Base-by-base conservation (phyloP, 108 stramenopile genomes). In the Licmophora abbreviata region DNA sequence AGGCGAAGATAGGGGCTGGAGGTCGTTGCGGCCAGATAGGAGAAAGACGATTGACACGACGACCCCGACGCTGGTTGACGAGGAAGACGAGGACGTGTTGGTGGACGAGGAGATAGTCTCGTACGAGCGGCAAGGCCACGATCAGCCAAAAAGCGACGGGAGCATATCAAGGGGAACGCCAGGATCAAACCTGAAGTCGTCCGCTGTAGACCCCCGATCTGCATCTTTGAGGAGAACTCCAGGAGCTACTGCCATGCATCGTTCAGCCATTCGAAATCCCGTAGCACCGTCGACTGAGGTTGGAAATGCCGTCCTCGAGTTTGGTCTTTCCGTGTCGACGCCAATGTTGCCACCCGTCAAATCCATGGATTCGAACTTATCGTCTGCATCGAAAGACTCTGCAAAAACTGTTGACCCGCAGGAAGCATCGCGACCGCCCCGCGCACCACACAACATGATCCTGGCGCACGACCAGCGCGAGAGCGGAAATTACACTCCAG, bases 21-120 rank as follows among this genome's bases (percentile, higher is more conserved):
- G 20, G 20, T 15, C 38, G 2, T 5, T 40, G 38, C 15, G 30
- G 15, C 15, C 14, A 42, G 68, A 71, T 34, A 38, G 20, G 1
- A 32, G 63, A 25, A 73, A 73, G 53, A 21, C 41, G n/a, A 43
- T 59, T 20, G 67, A 78, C 24, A 2, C 41, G 24, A 59, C 70
- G 30, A 78, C 77, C 32, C 77, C 77, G 0, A 73, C 71, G 1
- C 42, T 78, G 27, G 43, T 71, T 32, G 77, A 78, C 43, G 77
- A 78, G 38, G 29, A 29, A 31, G 48, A 50, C 14, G 26, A 50
- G 28, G 53, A 54, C 41, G n/a, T n/a, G n/a, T n/a, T n/a, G n/a
- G 36, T 23, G 10, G 53, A 54, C 3, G 53, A 43, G 28, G 53
- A 54, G 28, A 44, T 53, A 37, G 40, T 53, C 12, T 44, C 51